Evolutionary conservation across 129 eudicot species (phyloP).

Genomic region (Centaurea solstitialis): DNA sequence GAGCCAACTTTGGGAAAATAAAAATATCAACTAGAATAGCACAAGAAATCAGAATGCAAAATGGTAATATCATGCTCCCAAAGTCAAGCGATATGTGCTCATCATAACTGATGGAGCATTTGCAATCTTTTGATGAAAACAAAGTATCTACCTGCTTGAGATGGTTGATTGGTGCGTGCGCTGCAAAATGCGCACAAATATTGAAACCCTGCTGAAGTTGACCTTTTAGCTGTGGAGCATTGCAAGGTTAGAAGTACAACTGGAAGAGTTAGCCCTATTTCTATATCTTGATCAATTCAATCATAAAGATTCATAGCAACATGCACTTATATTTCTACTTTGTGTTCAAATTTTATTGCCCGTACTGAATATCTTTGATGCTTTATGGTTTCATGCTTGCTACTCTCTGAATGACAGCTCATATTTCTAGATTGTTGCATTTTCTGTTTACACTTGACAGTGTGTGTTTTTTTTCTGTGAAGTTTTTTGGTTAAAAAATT

Average conservation of each 20-base stretch:
- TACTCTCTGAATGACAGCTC: neutral
- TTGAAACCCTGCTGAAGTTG: neutral
- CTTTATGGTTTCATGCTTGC: neutral
- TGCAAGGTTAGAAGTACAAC: neutral
- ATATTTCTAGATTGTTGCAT: conserved; percentile 13
- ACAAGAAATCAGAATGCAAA: neutral
- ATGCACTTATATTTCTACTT: neutral
- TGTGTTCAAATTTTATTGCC: neutral
- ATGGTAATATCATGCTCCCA: neutral
- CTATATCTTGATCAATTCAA: neutral
- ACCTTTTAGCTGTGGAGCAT: neutral
- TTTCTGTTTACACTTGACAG: neutral
- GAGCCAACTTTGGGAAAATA: neutral
- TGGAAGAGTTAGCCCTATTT: neutral
- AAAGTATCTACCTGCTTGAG: too few species aligned
- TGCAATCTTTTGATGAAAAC: too few species aligned
- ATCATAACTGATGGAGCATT: too few species aligned
- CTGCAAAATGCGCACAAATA: too few species aligned
- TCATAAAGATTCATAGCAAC: neutral
- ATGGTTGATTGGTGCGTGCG: too few species aligned
- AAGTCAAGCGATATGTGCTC: too few species aligned
- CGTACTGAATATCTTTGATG: neutral
- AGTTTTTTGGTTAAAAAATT: neutral
- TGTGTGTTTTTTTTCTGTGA: neutral
- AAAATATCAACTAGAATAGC: neutral